Evolutionary conservation across 2,329 filamentous ascomycete genomes (phyloP).

Genomic region (Trichoderma sp.): DNA sequence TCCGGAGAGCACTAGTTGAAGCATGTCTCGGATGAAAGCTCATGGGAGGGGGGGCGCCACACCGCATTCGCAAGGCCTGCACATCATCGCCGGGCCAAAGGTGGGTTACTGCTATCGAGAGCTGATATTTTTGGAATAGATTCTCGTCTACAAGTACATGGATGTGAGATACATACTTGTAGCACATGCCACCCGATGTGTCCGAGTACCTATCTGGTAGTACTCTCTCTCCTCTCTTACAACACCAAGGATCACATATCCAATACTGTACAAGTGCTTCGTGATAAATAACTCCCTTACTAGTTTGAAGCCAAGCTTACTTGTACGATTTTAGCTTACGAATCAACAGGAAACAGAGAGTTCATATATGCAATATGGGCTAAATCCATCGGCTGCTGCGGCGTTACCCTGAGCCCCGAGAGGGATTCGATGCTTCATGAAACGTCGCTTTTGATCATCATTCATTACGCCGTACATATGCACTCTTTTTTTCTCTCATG

Average conservation of each 20-base stretch:
- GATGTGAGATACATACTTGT: background rate
- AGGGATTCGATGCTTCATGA: conserved; percentile 1
- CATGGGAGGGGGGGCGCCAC: conserved; percentile 28
- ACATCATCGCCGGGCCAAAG: conserved; percentile 33
- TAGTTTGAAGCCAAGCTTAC: background rate
- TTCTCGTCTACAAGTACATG: background rate
- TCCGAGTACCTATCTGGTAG: background rate
- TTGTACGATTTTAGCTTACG: background rate
- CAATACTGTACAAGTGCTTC: background rate
- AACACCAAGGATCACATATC: background rate
- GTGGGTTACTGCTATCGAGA: conserved; percentile 14
- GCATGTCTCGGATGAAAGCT: conserved; percentile 27
- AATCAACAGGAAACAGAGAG: background rate
- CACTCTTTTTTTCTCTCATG: background rate
- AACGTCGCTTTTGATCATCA: conserved; percentile 9
- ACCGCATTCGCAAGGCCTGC: conserved; percentile 34
- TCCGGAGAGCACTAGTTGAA: conserved; percentile 11
- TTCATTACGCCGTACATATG: conserved; percentile 10
- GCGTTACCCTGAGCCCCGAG: conserved; percentile 3
- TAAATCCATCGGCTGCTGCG: background rate
- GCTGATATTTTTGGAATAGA: conserved; percentile 16
- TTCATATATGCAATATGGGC: background rate
- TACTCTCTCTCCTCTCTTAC: background rate
- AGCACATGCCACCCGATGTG: background rate
- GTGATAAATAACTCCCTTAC: background rate